A percentile compares a stretch with the other conserved stretches of the same genome.
phyloP scores from a whole-genome alignment of 805 yeast genomes.

The Zygoascus biomembranicola region DNA sequence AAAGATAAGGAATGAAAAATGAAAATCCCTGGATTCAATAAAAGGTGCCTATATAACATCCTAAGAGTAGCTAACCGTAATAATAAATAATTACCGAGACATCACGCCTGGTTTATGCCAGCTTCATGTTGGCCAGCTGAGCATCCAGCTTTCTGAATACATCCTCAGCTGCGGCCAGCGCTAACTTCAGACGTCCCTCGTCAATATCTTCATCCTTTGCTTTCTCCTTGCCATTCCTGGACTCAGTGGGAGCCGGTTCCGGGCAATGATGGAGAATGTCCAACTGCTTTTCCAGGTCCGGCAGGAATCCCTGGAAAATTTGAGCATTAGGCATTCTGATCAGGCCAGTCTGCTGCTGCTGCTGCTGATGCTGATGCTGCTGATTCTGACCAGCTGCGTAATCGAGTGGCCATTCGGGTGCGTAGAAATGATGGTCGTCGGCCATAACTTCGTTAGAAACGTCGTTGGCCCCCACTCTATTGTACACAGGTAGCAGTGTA shows the following conservation, averaged over 20 bases:
- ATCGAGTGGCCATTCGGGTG: neutral
- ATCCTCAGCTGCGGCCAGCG: constrained; percentile 25
- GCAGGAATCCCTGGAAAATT: constrained; percentile 11
- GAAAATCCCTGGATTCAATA: too few species aligned
- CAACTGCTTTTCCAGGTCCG: constrained; percentile 20
- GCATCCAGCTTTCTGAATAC: constrained; percentile 21
- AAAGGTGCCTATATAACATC: neutral
- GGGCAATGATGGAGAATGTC: constrained; percentile 1
- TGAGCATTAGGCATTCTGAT: constrained; percentile 8
- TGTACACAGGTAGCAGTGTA: constrained; percentile 6
- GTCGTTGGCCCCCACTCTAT: neutral
- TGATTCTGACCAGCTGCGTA: neutral
- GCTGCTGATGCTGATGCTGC: constrained; percentile 5
- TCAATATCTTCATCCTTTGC: constrained; percentile 1
- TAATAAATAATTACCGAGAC: neutral
- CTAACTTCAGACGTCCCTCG: constrained; percentile 12
- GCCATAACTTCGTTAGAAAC: neutral
- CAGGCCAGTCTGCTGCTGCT: neutral
- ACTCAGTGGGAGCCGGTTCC: constrained; percentile 6
- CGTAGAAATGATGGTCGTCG: neutral
- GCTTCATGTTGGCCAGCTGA: constrained; percentile 8
- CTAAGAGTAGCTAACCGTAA: neutral
- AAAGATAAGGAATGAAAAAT: too few species aligned
- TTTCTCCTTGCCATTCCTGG: constrained; percentile 3
- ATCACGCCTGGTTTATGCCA: neutral